Percentiles rank a stretch among this genome's conserved stretches.
Evolutionary conservation across 2,329 filamentous ascomycete species (phyloP).

Genomic region (Cladophialophora bantiana): DNA sequence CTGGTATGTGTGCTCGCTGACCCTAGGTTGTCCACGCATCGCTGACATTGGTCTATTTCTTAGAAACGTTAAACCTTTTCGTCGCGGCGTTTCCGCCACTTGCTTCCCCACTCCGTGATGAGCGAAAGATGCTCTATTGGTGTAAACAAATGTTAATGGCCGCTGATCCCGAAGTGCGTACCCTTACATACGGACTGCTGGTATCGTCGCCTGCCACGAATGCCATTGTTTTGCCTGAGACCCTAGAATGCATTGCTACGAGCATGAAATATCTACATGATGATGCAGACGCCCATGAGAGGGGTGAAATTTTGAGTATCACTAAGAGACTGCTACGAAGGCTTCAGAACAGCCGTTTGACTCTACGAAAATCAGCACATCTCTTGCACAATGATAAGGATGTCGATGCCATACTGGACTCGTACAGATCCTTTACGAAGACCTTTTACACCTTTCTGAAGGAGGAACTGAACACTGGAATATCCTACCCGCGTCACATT

Average conservation of each 20-base stretch:
- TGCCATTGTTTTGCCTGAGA: conserved; percentile 69
- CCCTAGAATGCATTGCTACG: conserved; percentile 68
- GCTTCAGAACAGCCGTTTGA: conserved; percentile 19
- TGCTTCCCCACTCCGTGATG: neutral
- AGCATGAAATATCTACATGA: conserved; percentile 77
- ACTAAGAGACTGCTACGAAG: conserved; percentile 68
- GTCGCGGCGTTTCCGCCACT: conserved; percentile 10
- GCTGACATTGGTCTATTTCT: conserved; percentile 5
- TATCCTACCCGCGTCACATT: conserved; percentile 89
- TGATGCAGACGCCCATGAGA: conserved; percentile 84
- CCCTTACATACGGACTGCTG: conserved; percentile 81
- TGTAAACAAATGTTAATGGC: conserved; percentile 50
- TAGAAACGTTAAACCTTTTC: conserved; percentile 25
- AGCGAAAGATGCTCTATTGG: conserved; percentile 16
- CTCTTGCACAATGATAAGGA: neutral
- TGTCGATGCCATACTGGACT: conserved; percentile 5
- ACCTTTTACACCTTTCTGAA: conserved; percentile 43
- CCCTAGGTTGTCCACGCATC: too few relatives aligned
- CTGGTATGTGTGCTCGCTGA: conserved; percentile 18
- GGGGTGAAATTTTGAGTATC: conserved; percentile 78
- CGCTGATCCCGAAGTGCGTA: conserved; percentile 70
- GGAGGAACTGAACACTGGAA: conserved; percentile 76
- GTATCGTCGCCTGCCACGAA: conserved; percentile 77
- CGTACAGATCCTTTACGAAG: conserved; percentile 29
- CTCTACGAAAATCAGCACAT: conserved; percentile 16